Evolutionary conservation across 495 filamentous ascomycete genomes (phyloP).

Genomic region (Entonaema liquescens): DNA sequence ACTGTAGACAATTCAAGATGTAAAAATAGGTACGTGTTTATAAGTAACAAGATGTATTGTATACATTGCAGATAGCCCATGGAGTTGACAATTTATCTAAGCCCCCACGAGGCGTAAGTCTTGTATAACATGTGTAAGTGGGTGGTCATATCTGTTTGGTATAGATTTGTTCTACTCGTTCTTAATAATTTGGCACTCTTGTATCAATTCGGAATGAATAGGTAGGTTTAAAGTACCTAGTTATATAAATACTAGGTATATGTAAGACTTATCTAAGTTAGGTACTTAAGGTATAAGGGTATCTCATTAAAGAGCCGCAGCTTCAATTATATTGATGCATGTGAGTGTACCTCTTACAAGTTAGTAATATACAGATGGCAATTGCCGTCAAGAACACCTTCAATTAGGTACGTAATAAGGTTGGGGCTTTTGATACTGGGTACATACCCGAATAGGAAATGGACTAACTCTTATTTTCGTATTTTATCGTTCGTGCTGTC

Average conservation of each 20-base stretch:
- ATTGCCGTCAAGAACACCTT: neutral
- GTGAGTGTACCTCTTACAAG: neutral
- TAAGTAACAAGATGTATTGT: too few species aligned
- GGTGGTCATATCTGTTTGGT: neutral
- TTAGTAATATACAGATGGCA: neutral
- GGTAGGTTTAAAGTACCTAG: neutral
- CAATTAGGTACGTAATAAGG: neutral
- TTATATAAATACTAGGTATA: neutral
- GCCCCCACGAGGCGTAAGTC: too few species aligned
- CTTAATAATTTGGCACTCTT: neutral
- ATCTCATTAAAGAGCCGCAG: conserved; percentile 1
- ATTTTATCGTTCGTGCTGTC: neutral
- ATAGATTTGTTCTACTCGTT: neutral
- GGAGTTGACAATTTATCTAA: too few species aligned
- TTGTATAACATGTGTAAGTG: too few species aligned
- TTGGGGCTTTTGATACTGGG: neutral
- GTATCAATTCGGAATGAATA: neutral
- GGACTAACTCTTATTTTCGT: neutral
- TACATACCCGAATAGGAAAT: neutral
- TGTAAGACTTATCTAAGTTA: neutral
- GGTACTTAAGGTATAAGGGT: neutral
- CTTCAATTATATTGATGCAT: neutral
- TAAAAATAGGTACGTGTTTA: too few species aligned
- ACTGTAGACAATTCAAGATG: too few species aligned
- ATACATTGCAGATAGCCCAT: too few species aligned